Conservation (phyloP, 1,284 basidiomycete genomes). For the Cystobasidium sp. region DNA sequence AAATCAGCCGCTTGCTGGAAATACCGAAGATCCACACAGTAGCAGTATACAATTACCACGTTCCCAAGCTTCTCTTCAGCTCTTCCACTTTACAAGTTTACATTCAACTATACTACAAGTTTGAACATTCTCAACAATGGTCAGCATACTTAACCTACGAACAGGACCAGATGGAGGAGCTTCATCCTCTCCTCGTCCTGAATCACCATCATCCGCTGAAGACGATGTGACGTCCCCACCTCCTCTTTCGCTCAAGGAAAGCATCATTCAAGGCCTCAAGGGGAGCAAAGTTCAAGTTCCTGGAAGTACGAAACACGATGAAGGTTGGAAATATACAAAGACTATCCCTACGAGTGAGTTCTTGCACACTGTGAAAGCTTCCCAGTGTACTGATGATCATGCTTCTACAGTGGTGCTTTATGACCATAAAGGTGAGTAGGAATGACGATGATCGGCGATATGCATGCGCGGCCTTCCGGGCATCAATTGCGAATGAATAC, state of each 20-base stretch:
- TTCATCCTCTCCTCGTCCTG: neutral
- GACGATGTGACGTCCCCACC: constrained; percentile 1
- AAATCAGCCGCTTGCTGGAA: too few species aligned
- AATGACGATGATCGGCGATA: neutral
- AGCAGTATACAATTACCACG: too few species aligned
- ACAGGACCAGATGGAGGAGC: neutral
- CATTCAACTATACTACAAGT: neutral
- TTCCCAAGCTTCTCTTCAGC: neutral
- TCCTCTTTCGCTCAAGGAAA: constrained; percentile 18
- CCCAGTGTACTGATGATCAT: neutral
- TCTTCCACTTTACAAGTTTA: too few species aligned
- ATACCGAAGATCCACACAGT: too few species aligned
- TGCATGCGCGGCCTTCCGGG: neutral
- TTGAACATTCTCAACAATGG: neutral
- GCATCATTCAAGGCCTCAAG: constrained; percentile 30
- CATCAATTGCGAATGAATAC: too few species aligned
- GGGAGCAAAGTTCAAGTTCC: neutral
- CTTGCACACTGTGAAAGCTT: neutral
- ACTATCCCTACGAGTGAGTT: constrained; percentile 39
- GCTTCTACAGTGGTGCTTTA: constrained; percentile 39
- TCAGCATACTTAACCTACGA: constrained; percentile 26
- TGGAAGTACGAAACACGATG: constrained; percentile 8
- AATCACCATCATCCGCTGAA: neutral
- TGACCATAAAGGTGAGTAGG: constrained; percentile 40
- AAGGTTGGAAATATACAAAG: constrained; percentile 28